A percentile compares a stretch with the other conserved stretches of the same genome.
These are phyloP conservation scores for Prunus persica DNA, from an alignment of 306 rosid species.

Conservation along the genomic window DNA sequence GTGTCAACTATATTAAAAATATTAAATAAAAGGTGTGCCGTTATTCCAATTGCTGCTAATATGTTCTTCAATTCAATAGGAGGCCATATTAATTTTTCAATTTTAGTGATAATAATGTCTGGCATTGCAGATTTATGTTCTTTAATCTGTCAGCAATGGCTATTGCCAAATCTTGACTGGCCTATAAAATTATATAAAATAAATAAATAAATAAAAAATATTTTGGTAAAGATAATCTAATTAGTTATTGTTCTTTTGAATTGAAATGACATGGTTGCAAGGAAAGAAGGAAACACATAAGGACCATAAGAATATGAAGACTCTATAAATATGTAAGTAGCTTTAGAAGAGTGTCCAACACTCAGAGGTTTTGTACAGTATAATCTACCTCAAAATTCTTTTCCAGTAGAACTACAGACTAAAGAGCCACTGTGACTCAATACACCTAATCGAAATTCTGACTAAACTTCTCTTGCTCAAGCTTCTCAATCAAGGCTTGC, in stretches of 20 bases:
- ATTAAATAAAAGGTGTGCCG: background rate
- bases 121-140: background rate
- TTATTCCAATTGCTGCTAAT: background rate
- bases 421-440: background rate
- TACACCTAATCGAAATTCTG: conserved; percentile 15
- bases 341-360: no score
- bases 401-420: background rate
- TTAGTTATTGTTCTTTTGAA: background rate
- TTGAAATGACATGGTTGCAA: no score
- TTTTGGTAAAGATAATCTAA: background rate
- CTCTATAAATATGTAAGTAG: no score
- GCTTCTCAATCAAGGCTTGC: conserved; percentile 58
- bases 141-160: background rate
- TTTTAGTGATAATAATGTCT: background rate
- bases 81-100: background rate
- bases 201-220: no score
- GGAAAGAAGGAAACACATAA: no score
- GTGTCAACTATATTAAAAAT: background rate
- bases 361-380: background rate
- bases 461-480: conserved; percentile 48
- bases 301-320: no score
- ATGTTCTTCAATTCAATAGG: background rate
- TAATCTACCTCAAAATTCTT: background rate
- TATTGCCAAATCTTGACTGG: no score
- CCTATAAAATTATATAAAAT: no score